A percentile compares a stretch with the other conserved stretches of the same genome.
Evolutionary conservation across 2,329 filamentous ascomycete species (phyloP).

Genomic region (Coniochaeta sp.): DNA sequence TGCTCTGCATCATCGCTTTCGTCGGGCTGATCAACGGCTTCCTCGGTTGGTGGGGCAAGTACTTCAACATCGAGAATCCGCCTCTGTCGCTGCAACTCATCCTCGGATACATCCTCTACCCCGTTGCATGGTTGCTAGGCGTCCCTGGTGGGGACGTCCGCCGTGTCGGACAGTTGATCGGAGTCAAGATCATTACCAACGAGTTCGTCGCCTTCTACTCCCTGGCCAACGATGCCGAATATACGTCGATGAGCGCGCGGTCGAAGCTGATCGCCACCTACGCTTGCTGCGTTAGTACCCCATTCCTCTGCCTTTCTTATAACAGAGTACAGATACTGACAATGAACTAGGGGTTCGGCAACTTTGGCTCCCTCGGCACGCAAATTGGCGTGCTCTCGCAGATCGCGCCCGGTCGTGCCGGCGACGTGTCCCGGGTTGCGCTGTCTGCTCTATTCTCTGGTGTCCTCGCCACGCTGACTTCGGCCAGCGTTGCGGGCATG

Average conservation of each 20-base stretch:
- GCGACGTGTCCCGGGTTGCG: constrained; percentile 69
- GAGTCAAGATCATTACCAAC: constrained; percentile 79
- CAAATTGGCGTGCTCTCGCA: constrained; percentile 85
- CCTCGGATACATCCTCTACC: constrained; percentile 70
- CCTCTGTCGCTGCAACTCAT: constrained; percentile 69
- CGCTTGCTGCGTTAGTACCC: constrained; percentile 57
- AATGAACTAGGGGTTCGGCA: constrained; percentile 56
- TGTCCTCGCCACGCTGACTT: constrained; percentile 70
- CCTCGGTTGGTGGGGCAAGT: constrained; percentile 76
- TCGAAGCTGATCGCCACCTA: constrained; percentile 80
- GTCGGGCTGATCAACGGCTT: constrained; percentile 69
- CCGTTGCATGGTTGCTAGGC: constrained; percentile 72
- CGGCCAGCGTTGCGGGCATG: constrained; percentile 70
- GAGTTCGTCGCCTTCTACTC: constrained; percentile 67
- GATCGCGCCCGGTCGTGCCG: constrained; percentile 65
- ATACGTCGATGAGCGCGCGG: constrained; percentile 55
- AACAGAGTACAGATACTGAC: constrained; percentile 10
- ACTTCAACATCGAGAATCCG: constrained; percentile 64
- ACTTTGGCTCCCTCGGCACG: constrained; percentile 80
- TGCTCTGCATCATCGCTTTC: constrained; percentile 78
- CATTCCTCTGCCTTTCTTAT: constrained; percentile 20
- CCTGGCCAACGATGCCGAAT: constrained; percentile 42
- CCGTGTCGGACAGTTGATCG: constrained; percentile 67
- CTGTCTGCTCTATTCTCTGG: constrained; percentile 72
- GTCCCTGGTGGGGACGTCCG: constrained; percentile 61